Evolutionary conservation across 768 basidiomycete species (phyloP).

Genomic region (Amanita rubescens): DNA sequence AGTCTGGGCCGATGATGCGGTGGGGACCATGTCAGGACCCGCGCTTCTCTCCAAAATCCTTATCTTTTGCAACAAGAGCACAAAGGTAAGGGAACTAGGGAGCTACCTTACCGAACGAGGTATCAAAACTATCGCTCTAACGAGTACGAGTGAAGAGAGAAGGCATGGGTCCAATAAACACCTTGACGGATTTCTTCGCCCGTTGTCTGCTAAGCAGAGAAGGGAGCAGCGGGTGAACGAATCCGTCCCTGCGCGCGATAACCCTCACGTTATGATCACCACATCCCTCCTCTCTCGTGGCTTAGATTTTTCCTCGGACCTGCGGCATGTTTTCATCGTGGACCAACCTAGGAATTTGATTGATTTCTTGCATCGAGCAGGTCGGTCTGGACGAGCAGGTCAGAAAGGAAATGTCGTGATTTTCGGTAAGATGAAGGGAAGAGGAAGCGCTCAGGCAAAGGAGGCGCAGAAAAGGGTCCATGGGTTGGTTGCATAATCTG

Average conservation of each 20-base stretch:
- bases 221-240: conserved; percentile 7
- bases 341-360: conserved; percentile 87
- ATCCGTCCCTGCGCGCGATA: conserved; percentile 7
- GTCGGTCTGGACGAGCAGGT: conserved; percentile 74
- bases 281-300: conserved; percentile 89
- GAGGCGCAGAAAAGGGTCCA: conserved; percentile 43
- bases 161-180: conserved; percentile 67
- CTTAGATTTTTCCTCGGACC: conserved; percentile 73
- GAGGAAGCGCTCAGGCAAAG: conserved; percentile 47
- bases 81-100: conserved; percentile 57
- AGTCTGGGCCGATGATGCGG: conserved; percentile 68
- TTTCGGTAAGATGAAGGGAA: conserved; percentile 63
- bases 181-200: conserved; percentile 65
- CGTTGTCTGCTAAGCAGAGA: conserved; percentile 9
- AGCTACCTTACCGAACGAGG: conserved; percentile 51
- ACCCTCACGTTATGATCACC: conserved; percentile 72
- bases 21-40: conserved; percentile 11
- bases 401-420: conserved; percentile 63
- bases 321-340: conserved; percentile 79
- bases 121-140: conserved; percentile 58
- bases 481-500: not conserved
- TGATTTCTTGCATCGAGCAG: conserved; percentile 90
- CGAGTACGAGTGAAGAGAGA: conserved; percentile 51
- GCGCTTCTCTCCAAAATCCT: conserved; percentile 56
- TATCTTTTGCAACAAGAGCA: conserved; percentile 77